A percentile compares a stretch with the other conserved stretches of the same genome.
Conservation (phyloP, 805 yeast species). For the Metschnikowia shivogae region DNA sequence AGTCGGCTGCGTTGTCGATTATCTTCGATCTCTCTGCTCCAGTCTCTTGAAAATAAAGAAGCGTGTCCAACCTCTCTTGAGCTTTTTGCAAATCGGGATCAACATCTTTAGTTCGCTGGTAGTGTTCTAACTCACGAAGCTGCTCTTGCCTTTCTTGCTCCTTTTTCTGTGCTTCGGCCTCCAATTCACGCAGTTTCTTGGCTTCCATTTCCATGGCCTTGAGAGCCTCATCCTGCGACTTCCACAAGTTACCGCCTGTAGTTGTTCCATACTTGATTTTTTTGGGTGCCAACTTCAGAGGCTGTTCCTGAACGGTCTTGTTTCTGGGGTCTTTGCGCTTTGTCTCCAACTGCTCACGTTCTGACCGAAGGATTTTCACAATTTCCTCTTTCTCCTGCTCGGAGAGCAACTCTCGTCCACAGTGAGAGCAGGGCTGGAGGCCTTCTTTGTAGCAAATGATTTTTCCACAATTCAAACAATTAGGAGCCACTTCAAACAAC, state of each 20-base stretch:
- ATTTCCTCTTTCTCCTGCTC: slow-evolving; percentile 60
- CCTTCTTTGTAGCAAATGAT: slow-evolving; percentile 91
- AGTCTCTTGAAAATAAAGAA: slow-evolving; percentile 77
- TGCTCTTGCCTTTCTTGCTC: slow-evolving; percentile 38
- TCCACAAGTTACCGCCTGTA: slow-evolving; percentile 61
- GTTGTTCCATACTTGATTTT: slow-evolving; percentile 52
- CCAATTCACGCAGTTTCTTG: slow-evolving; percentile 21
- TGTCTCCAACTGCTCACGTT: slow-evolving; percentile 36
- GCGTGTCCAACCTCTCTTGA: slow-evolving; percentile 63
- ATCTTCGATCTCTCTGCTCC: slow-evolving; percentile 88
- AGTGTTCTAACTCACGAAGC: slow-evolving; percentile 40
- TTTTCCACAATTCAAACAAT: slow-evolving; percentile 91
- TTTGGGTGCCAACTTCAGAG: slow-evolving; percentile 23
- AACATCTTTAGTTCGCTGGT: slow-evolving; percentile 35
- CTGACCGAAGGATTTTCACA: slow-evolving; percentile 47
- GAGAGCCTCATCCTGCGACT: slow-evolving; percentile 63
- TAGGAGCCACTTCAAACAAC: slow-evolving; percentile 83
- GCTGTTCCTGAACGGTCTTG: slow-evolving; percentile 20
- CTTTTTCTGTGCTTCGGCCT: slow-evolving; percentile 20
- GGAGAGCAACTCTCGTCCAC: slow-evolving; percentile 66
- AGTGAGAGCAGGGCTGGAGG: slow-evolving; percentile 80
- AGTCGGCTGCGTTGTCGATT: slow-evolving; percentile 91
- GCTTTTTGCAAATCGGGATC: slow-evolving; percentile 66
- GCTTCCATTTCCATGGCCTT: slow-evolving; percentile 50
- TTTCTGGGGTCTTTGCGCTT: slow-evolving; percentile 20